phyloP scores from a whole-genome alignment of 129 eudicot species.

The Oenanthe sinensis region DNA sequence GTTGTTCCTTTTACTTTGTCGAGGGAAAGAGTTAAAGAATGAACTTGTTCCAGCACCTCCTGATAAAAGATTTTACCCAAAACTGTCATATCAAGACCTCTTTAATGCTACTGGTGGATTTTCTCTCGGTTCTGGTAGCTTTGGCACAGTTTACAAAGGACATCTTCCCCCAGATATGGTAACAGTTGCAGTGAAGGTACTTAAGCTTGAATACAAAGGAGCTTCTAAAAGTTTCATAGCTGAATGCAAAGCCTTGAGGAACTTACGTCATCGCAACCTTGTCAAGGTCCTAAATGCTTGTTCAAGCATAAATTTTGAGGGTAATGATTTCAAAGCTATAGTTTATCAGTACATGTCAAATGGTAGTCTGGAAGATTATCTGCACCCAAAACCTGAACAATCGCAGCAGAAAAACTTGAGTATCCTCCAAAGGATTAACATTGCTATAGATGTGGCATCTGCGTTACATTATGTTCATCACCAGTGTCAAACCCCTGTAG shows the following conservation, averaged over 20 bases:
- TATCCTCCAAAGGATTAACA: background rate
- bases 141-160: conserved; percentile 6
- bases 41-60: background rate
- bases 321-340: background rate
- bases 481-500: conserved; percentile 14
- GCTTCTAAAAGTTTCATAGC: conserved; percentile 2
- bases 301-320: background rate
- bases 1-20: background rate
- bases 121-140: background rate
- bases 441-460: conserved; percentile 19
- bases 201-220: background rate
- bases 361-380: background rate
- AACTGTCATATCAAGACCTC: background rate
- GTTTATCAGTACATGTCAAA: background rate
- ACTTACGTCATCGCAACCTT: conserved; percentile 1
- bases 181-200: conserved; percentile 2
- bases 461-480: conserved; percentile 16
- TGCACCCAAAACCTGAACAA: background rate
- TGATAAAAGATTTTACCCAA: background rate
- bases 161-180: background rate
- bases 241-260: conserved; percentile 4
- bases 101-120: background rate
- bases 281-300: conserved; percentile 4
- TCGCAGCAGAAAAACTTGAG: background rate
- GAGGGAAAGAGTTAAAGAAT: background rate